Evolutionary conservation across 225 moss, liverwort and hornwort species (phyloP).

Genomic region (Pleurozium schreberi): DNA sequence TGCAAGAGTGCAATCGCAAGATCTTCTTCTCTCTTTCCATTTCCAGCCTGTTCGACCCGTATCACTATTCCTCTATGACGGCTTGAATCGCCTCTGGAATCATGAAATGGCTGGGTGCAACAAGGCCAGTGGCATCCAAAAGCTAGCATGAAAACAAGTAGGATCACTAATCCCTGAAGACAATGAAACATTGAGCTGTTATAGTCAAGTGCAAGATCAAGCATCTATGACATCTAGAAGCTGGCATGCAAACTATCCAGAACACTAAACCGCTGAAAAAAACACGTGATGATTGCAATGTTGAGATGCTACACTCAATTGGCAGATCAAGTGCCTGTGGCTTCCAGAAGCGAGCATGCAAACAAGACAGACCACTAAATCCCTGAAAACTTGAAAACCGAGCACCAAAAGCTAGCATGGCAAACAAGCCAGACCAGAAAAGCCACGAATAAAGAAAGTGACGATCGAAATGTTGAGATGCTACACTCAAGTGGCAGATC

Average conservation of each 20-base stretch:
- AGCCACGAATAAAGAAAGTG: not conserved
- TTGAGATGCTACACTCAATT: not conserved
- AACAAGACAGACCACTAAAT: not conserved
- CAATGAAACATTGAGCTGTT: not conserved
- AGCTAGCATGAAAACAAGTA: not conserved
- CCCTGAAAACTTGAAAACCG: not conserved
- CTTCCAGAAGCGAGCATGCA: not conserved
- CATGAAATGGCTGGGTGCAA: not conserved
- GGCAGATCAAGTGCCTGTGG: not conserved
- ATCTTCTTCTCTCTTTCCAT: not conserved
- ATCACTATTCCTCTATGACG: not conserved
- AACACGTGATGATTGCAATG: not conserved
- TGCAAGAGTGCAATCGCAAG: not conserved
- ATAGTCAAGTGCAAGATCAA: not conserved
- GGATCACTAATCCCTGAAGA: not conserved
- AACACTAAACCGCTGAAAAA: not conserved
- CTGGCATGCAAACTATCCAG: not conserved
- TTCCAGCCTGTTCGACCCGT: not conserved
- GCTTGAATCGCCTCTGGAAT: not conserved
- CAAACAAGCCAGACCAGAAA: not conserved
- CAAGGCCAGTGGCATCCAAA: not conserved
- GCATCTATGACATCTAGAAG: not conserved
- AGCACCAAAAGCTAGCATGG: not conserved
- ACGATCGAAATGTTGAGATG: not conserved
- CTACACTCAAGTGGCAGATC: not conserved